Conservation (phyloP, 2,329 filamentous ascomycete species). For the Dactylellina cionopaga region DNA sequence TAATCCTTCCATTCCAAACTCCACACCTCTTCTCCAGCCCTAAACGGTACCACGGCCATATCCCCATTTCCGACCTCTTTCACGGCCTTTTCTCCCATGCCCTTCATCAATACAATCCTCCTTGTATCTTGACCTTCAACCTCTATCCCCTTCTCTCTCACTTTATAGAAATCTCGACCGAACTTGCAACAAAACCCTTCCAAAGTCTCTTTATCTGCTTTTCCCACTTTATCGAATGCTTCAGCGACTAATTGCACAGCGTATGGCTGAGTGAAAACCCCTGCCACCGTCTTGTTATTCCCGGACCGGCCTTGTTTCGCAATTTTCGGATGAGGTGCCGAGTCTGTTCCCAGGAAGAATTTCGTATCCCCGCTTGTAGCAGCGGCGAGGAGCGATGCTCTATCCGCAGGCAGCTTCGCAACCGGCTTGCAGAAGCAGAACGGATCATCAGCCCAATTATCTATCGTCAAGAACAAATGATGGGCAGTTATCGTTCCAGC, state of each 20-base stretch:
- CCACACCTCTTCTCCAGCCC: slow-evolving; percentile 71
- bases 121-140: slow-evolving; percentile 39
- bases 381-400: slow-evolving; percentile 75
- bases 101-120: slow-evolving; percentile 68
- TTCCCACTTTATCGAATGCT: slow-evolving; percentile 66
- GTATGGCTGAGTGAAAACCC: slow-evolving; percentile 82
- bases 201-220: slow-evolving; percentile 65
- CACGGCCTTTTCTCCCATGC: slow-evolving; percentile 66
- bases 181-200: slow-evolving; percentile 69
- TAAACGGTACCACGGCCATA: slow-evolving; percentile 72
- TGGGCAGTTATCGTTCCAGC: slow-evolving; percentile 85
- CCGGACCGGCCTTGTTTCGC: slow-evolving; percentile 69
- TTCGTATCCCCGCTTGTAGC: slow-evolving; percentile 67
- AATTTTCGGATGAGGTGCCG: slow-evolving; percentile 73
- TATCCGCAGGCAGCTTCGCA: slow-evolving; percentile 76
- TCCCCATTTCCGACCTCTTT: slow-evolving; percentile 66
- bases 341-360: slow-evolving; percentile 77
- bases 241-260: slow-evolving; percentile 71
- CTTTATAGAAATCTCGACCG: slow-evolving; percentile 69
- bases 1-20: slow-evolving; percentile 63
- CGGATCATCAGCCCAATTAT: slow-evolving; percentile 76
- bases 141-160: slow-evolving; percentile 62
- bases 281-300: slow-evolving; percentile 71
- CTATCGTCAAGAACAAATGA: slow-evolving; percentile 81
- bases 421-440: slow-evolving; percentile 84